Conservation (phyloP, 2,329 filamentous ascomycete species). For the Clonostachys rhizophaga region DNA sequence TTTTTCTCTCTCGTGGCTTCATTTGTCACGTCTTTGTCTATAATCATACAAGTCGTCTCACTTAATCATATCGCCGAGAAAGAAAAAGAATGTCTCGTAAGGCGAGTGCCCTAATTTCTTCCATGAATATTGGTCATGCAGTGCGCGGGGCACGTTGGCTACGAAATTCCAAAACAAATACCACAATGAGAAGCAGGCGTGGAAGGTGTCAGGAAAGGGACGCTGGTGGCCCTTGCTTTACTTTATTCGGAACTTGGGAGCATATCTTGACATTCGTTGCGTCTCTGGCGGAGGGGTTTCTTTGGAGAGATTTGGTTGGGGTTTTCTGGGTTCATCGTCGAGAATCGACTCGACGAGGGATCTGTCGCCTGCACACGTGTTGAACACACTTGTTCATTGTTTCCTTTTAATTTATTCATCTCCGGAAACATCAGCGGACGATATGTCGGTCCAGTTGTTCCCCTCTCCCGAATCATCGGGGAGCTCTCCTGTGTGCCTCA, state of each 20-base stretch:
- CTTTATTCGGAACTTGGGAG: not conserved
- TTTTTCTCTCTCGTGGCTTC: slow-evolving; percentile 25
- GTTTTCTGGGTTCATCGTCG: slow-evolving; percentile 7
- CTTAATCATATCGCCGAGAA: slow-evolving; percentile 26
- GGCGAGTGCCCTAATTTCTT: slow-evolving; percentile 21
- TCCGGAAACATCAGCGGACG: slow-evolving; percentile 7
- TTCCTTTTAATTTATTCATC: slow-evolving; percentile 18
- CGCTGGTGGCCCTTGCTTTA: not conserved
- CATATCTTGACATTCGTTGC: not conserved
- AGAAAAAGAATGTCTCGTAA: slow-evolving; percentile 22
- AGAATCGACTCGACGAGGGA: slow-evolving; percentile 1
- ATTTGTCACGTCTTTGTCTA: slow-evolving; percentile 28
- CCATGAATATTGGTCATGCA: no score
- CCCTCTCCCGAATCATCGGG: not conserved
- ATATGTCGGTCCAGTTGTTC: not conserved
- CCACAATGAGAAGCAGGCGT: not conserved
- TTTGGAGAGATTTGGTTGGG: slow-evolving; percentile 11
- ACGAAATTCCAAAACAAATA: not conserved
- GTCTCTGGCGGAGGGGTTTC: slow-evolving; percentile 4
- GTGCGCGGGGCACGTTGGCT: no score
- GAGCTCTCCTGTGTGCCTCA: no score
- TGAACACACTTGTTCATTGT: slow-evolving; percentile 11
- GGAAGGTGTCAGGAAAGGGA: not conserved
- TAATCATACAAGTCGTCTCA: slow-evolving; percentile 26
- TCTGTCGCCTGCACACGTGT: slow-evolving; percentile 10